Base-by-base conservation (phyloP, 345 rosid species). In the Citrus australasica region DNA sequence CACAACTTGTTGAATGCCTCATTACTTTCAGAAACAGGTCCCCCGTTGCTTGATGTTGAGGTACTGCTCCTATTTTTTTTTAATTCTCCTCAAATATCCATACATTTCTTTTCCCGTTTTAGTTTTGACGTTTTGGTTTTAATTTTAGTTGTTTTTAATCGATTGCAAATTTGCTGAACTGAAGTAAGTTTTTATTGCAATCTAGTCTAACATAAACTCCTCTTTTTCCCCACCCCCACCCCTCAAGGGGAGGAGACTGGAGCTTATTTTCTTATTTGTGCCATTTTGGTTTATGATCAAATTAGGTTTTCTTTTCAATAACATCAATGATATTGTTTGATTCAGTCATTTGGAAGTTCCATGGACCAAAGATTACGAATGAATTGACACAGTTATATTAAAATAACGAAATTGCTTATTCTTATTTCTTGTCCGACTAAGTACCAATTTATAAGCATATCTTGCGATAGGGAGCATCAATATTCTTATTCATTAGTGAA, bases 31-130 rank as follows among this genome's bases (percentile, higher is more conserved):
- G 99, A 95, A 78, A 86, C 92, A 67, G 99, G 99, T 81, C 98
- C 99, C 75, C 99, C 99, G 24, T 79, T 95, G 89, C 93, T 95
- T 84, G 99, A 95, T 74, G 93, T 95, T 85, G 99, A 95, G 99
- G 99, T 93, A 84, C 30, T 63, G 13, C 58, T n/a, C 30, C 35
- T 76, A 22, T 37, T 55, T 25, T 77, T 33, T 35, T 35, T 35
- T 35, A 35, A 16, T 59, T 32, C 25, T 65, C 65, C 46, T 78
- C 58, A 25, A 70, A 67, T 51, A 59, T 60, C 27, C 48, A n/a
- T 55, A 22, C 38, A 1, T 33, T 74, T 66, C 27, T 2, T 32
- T 67, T 58, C 33, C 21, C 0, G 7, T 33, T 48, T 5, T 53
- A n/a, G 6, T 61, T 42, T 28, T 24, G 4, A 13, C 51, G 7